Conservation (phyloP, 805 yeast genomes). For the Starmerella cellae region DNA sequence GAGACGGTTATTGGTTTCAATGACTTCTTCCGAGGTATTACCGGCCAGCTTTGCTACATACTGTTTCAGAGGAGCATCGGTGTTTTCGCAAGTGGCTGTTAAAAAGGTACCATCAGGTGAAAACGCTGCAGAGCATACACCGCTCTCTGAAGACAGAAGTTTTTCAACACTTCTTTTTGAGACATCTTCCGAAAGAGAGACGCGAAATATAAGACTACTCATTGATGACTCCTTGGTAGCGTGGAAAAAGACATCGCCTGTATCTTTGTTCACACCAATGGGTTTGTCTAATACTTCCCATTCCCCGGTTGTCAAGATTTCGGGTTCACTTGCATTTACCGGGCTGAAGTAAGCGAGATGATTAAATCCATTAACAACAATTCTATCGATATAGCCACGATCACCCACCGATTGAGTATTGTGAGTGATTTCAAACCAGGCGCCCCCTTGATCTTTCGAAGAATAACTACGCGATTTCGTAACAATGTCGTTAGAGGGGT, state of each 20-base stretch:
- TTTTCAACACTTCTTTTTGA: conserved; percentile 55
- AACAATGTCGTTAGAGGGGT: conserved; percentile 31
- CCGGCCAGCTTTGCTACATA: conserved; percentile 41
- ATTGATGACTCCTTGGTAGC: conserved; percentile 67
- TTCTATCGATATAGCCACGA: conserved; percentile 73
- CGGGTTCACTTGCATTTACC: conserved; percentile 41
- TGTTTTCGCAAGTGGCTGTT: conserved; percentile 70
- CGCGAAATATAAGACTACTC: conserved; percentile 72
- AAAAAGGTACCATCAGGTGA: conserved; percentile 68
- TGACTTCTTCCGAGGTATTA: background rate
- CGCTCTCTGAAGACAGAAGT: too few relatives aligned
- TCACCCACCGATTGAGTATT: conserved; percentile 38
- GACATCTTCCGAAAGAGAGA: conserved; percentile 40
- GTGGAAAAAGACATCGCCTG: conserved; percentile 46
- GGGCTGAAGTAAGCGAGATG: conserved; percentile 83
- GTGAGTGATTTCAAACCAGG: conserved; percentile 71
- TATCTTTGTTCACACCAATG: conserved; percentile 35
- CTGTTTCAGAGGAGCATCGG: conserved; percentile 55
- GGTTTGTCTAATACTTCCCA: conserved; percentile 86
- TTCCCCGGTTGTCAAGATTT: conserved; percentile 53
- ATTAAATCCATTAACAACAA: conserved; percentile 36
- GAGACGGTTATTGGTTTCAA: conserved; percentile 26
- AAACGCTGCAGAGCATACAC: conserved; percentile 59
- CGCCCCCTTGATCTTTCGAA: conserved; percentile 32
- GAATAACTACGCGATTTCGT: conserved; percentile 38